phyloP scores from a whole-genome alignment of 768 basidiomycete genomes.

The Podaxis sp. region DNA sequence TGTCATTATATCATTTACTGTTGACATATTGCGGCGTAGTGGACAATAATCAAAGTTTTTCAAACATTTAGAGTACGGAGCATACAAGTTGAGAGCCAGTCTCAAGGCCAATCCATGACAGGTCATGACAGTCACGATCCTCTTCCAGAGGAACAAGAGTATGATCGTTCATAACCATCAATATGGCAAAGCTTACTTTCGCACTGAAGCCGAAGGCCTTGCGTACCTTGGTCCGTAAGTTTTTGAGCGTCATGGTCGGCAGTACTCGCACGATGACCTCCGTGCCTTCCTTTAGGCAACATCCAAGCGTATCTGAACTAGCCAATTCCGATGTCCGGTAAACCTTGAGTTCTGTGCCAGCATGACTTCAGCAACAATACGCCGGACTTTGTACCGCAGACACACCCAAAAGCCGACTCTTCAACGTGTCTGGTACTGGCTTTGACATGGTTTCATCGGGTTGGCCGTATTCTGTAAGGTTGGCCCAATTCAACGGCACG shows the following conservation, averaged over 20 bases:
- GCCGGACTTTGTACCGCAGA: slow-evolving; percentile 11
- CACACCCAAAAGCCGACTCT: slow-evolving; percentile 61
- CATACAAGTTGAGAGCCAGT: slow-evolving; percentile 43
- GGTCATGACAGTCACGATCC: slow-evolving; percentile 48
- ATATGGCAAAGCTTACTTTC: slow-evolving; percentile 41
- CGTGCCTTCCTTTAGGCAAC: slow-evolving; percentile 19
- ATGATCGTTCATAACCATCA: slow-evolving; percentile 54
- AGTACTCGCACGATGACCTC: slow-evolving; percentile 49
- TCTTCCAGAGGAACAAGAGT: slow-evolving; percentile 42
- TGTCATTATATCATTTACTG: neutral
- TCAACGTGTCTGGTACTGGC: slow-evolving; percentile 48
- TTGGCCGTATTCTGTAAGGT: slow-evolving; percentile 53
- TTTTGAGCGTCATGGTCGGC: slow-evolving; percentile 64
- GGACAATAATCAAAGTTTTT: slow-evolving; percentile 7
- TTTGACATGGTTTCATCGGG: slow-evolving; percentile 36
- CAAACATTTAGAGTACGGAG: slow-evolving; percentile 17
- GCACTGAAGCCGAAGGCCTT: slow-evolving; percentile 42
- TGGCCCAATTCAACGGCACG: neutral
- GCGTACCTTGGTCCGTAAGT: slow-evolving; percentile 61
- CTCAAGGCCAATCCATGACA: slow-evolving; percentile 76
- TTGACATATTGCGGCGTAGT: slow-evolving; percentile 1
- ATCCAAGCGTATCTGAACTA: neutral
- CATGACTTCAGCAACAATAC: neutral
- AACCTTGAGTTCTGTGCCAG: slow-evolving; percentile 21
- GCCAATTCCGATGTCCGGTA: slow-evolving; percentile 15